Evolutionary conservation across 148 eudicot genomes (phyloP).

Genomic region (Suaeda aralocaspica): DNA sequence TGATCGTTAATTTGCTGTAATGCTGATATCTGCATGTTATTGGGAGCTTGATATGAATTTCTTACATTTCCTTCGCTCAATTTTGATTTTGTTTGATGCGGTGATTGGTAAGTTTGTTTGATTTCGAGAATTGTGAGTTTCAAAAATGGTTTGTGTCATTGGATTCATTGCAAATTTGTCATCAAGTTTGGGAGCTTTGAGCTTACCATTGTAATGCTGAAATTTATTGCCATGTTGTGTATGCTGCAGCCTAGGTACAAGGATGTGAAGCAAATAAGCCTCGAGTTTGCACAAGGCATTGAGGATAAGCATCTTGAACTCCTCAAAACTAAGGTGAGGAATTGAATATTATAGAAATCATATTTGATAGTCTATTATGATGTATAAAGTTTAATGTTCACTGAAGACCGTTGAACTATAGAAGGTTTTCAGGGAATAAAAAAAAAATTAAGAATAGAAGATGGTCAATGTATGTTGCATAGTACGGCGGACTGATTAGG

Average conservation of each 20-base stretch:
- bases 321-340: slow-evolving; percentile 57
- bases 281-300: slow-evolving; percentile 81
- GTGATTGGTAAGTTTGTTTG: too few relatives aligned
- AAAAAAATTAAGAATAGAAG: too few relatives aligned
- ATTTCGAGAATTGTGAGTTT: background rate
- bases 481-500: too few relatives aligned
- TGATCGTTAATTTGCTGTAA: too few relatives aligned
- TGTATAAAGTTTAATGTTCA: too few relatives aligned
- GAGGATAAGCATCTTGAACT: slow-evolving; percentile 79
- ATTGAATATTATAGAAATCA: background rate
- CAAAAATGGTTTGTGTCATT: background rate
- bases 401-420: too few relatives aligned
- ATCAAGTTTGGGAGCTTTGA: background rate
- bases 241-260: slow-evolving; percentile 63
- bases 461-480: too few relatives aligned
- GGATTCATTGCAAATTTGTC: background rate
- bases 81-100: too few relatives aligned
- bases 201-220: background rate
- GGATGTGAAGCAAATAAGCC: slow-evolving; percentile 71
- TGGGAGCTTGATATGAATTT: too few relatives aligned
- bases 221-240: background rate
- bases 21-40: too few relatives aligned
- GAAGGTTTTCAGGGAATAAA: too few relatives aligned
- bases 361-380: background rate
- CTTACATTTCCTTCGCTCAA: too few relatives aligned